Percentiles rank a stretch among this genome's conserved stretches.
These are phyloP conservation scores for Abelmoschus esculentus DNA, from an alignment of 345 rosid species.

Conservation along the genomic window DNA sequence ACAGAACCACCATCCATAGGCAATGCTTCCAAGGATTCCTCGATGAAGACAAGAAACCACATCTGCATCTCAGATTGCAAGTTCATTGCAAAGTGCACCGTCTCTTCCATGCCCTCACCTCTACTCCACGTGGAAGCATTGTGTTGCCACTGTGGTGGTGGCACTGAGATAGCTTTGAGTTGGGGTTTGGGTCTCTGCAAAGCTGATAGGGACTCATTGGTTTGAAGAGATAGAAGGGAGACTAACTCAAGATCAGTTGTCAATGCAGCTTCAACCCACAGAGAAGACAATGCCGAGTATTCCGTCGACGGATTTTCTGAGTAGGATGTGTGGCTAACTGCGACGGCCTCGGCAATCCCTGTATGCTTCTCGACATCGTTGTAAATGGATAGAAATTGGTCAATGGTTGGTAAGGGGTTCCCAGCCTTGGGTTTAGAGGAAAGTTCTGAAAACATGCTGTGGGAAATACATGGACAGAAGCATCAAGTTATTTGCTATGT, in stretches of 20 bases:
- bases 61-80: slow-evolving; percentile 66
- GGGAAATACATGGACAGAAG: slow-evolving; percentile 17
- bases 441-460: slow-evolving; percentile 77
- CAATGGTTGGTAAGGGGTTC: slow-evolving; percentile 66
- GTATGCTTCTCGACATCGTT: slow-evolving; percentile 42
- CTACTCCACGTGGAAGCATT: slow-evolving; percentile 42
- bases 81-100: slow-evolving; percentile 43
- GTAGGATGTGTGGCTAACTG: slow-evolving; percentile 24
- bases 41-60: slow-evolving; percentile 77
- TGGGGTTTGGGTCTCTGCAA: slow-evolving; percentile 28
- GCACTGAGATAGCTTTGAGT: slow-evolving; percentile 14
- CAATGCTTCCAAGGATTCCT: slow-evolving; percentile 48
- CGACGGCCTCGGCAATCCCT: slow-evolving; percentile 36
- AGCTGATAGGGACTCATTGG: slow-evolving; percentile 28
- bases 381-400: slow-evolving; percentile 50
- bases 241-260: slow-evolving; percentile 80
- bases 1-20: slow-evolving; percentile 59
- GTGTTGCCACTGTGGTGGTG: slow-evolving; percentile 4
- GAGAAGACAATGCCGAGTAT: slow-evolving; percentile 47
- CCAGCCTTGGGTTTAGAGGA: slow-evolving; percentile 51
- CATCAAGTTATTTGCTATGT: neutral
- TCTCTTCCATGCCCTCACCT: slow-evolving; percentile 58
- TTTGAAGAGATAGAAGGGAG: slow-evolving; percentile 42
- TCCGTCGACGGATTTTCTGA: slow-evolving; percentile 22
- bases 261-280: slow-evolving; percentile 92